phyloP scores from a whole-genome alignment of 306 rosid species.

The Delonix regia region DNA sequence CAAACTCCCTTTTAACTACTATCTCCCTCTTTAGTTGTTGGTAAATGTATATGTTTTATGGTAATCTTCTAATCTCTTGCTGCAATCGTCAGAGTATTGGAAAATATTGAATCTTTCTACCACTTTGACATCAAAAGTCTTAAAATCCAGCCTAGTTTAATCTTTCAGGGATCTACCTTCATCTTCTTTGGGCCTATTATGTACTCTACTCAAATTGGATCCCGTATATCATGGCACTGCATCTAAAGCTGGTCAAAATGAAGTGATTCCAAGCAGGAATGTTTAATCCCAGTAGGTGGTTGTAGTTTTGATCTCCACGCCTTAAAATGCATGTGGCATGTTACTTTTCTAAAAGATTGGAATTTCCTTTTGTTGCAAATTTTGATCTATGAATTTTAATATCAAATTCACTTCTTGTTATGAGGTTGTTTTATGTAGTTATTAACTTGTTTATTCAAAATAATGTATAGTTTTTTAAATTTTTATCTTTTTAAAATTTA shows the following conservation, averaged over 20 bases:
- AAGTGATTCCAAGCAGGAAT: constrained; percentile 48
- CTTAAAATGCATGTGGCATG: constrained; percentile 16
- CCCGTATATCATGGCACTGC: constrained; percentile 80
- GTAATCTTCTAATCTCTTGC: constrained; percentile 7
- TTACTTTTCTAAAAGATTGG: constrained; percentile 12
- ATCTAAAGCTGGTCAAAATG: constrained; percentile 65
- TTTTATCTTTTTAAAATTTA: too few relatives aligned
- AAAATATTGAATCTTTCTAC: constrained; percentile 61
- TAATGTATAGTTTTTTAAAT: too few relatives aligned
- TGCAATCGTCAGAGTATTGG: constrained; percentile 83
- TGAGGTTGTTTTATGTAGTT: not conserved
- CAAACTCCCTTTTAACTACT: too few relatives aligned
- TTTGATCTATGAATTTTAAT: constrained; percentile 1
- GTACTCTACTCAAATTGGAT: constrained; percentile 77
- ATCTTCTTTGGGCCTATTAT: constrained; percentile 72
- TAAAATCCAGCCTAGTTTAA: constrained; percentile 67
- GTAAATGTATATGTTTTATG: not conserved
- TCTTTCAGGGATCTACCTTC: constrained; percentile 67
- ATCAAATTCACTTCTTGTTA: not conserved
- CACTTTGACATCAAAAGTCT: constrained; percentile 71
- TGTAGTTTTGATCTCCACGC: not conserved
- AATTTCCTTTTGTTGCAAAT: not conserved
- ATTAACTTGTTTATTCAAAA: not conserved
- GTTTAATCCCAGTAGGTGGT: constrained; percentile 14
- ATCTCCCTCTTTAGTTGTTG: not conserved